Conservation (phyloP, 2,329 filamentous ascomycete species). For the Arthrocladium fulminans region DNA sequence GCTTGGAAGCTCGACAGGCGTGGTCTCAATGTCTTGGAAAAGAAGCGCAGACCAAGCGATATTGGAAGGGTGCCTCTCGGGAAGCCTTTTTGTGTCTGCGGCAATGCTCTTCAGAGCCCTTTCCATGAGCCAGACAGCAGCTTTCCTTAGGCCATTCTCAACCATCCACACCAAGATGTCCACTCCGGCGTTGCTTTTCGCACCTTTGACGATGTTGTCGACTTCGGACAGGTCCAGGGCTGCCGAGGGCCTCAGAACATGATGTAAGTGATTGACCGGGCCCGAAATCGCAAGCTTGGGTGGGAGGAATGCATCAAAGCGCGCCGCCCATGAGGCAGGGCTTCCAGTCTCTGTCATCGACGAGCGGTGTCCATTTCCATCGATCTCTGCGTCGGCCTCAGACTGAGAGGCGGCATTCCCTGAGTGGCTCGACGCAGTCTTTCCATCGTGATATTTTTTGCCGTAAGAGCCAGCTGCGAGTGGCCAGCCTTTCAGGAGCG, state of each 20-base stretch:
- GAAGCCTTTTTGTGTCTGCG: slow-evolving; percentile 16
- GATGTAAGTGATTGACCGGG: not conserved
- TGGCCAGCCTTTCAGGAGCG: no score
- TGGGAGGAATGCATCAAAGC: slow-evolving; percentile 4
- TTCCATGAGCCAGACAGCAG: slow-evolving; percentile 31
- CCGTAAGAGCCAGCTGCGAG: no score
- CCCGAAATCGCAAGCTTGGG: not conserved
- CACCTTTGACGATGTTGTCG: not conserved
- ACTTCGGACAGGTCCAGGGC: not conserved
- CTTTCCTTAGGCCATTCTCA: slow-evolving; percentile 33
- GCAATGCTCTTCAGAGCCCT: slow-evolving; percentile 33
- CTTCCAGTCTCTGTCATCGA: not conserved
- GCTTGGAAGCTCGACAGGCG: not conserved
- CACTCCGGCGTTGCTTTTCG: slow-evolving; percentile 15
- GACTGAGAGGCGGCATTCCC: no score
- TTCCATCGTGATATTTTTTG: no score
- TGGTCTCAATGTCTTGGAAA: slow-evolving; percentile 21
- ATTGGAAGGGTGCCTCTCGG: slow-evolving; percentile 24
- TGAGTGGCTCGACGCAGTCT: no score
- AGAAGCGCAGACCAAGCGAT: slow-evolving; percentile 22
- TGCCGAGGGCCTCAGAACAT: not conserved
- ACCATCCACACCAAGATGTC: slow-evolving; percentile 35
- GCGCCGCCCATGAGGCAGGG: not conserved
- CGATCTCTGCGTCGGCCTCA: no score
- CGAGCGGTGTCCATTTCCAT: not conserved